Conservation (phyloP, 2,329 filamentous ascomycete genomes). For the Fusarium decemcellulare region DNA sequence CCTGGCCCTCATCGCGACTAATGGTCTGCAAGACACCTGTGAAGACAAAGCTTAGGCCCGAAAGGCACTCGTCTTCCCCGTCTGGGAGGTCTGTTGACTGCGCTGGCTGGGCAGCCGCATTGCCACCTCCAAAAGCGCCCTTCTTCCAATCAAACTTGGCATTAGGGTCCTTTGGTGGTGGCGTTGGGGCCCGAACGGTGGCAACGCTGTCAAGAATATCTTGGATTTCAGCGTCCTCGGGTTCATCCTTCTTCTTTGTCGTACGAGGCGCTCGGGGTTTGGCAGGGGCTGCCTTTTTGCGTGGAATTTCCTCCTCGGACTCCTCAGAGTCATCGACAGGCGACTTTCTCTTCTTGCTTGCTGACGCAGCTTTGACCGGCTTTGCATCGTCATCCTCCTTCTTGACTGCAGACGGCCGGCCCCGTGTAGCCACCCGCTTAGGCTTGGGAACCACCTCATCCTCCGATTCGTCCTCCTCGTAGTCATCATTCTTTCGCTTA, state of each 20-base stretch:
- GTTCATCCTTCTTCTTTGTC: slow-evolving; percentile 73
- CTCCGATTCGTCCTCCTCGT: slow-evolving; percentile 81
- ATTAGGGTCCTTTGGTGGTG: slow-evolving; percentile 79
- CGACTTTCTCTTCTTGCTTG: slow-evolving; percentile 71
- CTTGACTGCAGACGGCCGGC: slow-evolving; percentile 41
- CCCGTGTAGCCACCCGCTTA: slow-evolving; percentile 67
- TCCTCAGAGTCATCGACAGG: slow-evolving; percentile 67
- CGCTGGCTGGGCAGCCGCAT: slow-evolving; percentile 72
- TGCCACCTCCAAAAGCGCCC: slow-evolving; percentile 68
- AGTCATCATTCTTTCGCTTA: slow-evolving; percentile 81
- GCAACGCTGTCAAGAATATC: slow-evolving; percentile 91
- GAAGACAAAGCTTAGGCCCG: slow-evolving; percentile 93
- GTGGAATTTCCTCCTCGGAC: slow-evolving; percentile 71
- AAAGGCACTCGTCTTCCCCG: slow-evolving; percentile 90
- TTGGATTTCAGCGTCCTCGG: slow-evolving; percentile 80
- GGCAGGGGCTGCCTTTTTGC: slow-evolving; percentile 71
- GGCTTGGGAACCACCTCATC: slow-evolving; percentile 75
- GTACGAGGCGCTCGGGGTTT: slow-evolving; percentile 71
- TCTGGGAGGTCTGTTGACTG: slow-evolving; percentile 81
- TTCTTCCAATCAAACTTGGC: slow-evolving; percentile 87
- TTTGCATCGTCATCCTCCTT: slow-evolving; percentile 48
- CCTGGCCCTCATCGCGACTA: slow-evolving; percentile 86
- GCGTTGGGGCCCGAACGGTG: slow-evolving; percentile 85
- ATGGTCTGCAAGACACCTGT: slow-evolving; percentile 88
- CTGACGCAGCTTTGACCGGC: slow-evolving; percentile 47